Evolutionary conservation across 495 filamentous ascomycete species (phyloP), one percentile per base, ranked within the genome.

Genomic region (Daldinia caldariorum): DNA sequence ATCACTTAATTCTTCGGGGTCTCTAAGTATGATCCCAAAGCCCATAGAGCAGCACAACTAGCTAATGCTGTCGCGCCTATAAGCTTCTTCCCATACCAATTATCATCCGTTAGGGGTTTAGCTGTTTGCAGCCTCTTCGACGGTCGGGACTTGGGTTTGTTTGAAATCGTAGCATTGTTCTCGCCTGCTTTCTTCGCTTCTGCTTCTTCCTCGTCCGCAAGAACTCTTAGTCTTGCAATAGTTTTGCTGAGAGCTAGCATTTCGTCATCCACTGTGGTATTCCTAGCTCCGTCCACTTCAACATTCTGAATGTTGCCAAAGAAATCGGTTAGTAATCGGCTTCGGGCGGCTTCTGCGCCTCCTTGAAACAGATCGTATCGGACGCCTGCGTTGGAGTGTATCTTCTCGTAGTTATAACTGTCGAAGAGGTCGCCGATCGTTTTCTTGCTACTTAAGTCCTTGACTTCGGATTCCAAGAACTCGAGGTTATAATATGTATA

Each of bases 401-500:
- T 97, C 84, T 97, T 97, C 54, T 89, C 88, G 74, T 91, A 93
- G 69, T 96, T 94, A 78, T 97, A 97, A 67, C 89, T 94, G 80
- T 98, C 95, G 73, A 99, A 98, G 18, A 99, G 82, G 73, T 98
- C 92, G 56, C 94, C 96, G 43, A 99, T 79, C 0, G 91, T 97
- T 80, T 92, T 86, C 75, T 97, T 96, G 66, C 87, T 91, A 72
- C 86, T 89, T 31, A 91, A 87, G 59, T 92, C 92, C 35, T 89
- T 89, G 56, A 97, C 92, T 75, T 97, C 90, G 1, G 89, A 92
- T 78, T 99, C 95, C 14, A 99, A 86, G 78, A 97, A 98, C 72
- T 98, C 95, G 54, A 99, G 91, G 74, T 97, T 97, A 79, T 97
- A 98, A 80, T 99, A 99, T 6, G 95, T 99, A 84, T 95, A 99